Conservation (phyloP, 768 basidiomycete genomes). For the Strobilomyces echinocephalus region DNA sequence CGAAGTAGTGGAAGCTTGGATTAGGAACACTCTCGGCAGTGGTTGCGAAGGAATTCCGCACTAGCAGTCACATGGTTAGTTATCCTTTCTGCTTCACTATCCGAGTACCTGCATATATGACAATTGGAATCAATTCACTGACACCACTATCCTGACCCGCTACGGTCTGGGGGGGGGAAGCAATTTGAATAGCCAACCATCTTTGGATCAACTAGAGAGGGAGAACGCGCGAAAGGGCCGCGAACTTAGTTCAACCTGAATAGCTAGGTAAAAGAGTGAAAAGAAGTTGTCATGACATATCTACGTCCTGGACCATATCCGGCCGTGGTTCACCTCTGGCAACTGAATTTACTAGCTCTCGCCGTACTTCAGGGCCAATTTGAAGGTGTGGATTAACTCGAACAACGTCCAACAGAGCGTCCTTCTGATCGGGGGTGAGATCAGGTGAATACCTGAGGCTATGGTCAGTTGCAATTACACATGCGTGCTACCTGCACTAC, state of each 20-base stretch:
- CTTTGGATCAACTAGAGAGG: background rate
- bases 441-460: constrained; percentile 80
- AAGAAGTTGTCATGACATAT: constrained; percentile 44
- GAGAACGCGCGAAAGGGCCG: background rate
- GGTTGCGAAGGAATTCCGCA: background rate
- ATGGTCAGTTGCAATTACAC: background rate
- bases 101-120: too few species aligned
- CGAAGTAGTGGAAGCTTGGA: constrained; percentile 39
- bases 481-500: constrained; percentile 37
- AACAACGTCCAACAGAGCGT: constrained; percentile 91
- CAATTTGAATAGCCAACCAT: too few species aligned
- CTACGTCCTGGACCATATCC: constrained; percentile 59
- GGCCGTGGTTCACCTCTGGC: constrained; percentile 75
- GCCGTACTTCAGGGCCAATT: constrained; percentile 83
- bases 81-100: background rate
- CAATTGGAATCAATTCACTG: too few species aligned
- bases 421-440: constrained; percentile 94
- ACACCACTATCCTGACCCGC: too few species aligned
- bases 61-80: background rate
- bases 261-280: background rate
- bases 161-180: too few species aligned
- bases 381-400: constrained; percentile 81
- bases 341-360: constrained; percentile 86
- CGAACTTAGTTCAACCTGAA: background rate
- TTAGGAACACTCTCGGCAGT: constrained; percentile 17